Base-by-base conservation (phyloP, 176 grass and related monocot species). In the Guadua angustifolia region DNA sequence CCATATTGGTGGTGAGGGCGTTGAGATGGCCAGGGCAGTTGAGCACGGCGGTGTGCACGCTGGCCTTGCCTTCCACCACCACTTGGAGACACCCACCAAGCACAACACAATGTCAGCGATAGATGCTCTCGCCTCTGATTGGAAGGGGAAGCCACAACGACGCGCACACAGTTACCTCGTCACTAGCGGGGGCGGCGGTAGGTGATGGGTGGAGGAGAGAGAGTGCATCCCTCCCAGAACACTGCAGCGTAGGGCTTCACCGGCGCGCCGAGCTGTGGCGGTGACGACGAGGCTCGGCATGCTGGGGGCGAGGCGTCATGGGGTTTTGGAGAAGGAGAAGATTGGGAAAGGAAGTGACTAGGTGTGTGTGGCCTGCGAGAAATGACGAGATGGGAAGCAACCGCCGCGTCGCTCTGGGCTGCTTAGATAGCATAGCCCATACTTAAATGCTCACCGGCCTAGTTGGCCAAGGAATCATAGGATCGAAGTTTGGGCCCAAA, bases 11-110 rank as follows among this genome's bases (percentile, higher is more conserved):
- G 44, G 68, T 95, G 72, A 99, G 91, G 43, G 88, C 79, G 80
- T 95, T 95, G 77, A 98, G 89, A 73, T 86, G 64, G 66, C 56
- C 66, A 0, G 96, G 93, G 40, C 91, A 85, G 72, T 99, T 95
- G 58, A 99, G 96, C 66, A 99, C 90, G 61, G 93, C 83, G 19
- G 89, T 74, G 38, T 93, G 91, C 61, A 93, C 80, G 71, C 26
- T 86, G 15, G 91, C 89, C 82, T 92, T 95, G 47, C 96, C 91
- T 90, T 99, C 96, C 47, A 99, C 89, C 52, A 94, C 83, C 9
- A 98, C 91, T 93, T 95, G 75, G 71, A 5, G 10, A 21, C 16
- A 29, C 52, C 9, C 56, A 21, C 6, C 33, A 32, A 70, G 36
- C 55, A 76, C 19, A 15, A 32, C 3, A 55, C 38, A 67, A 29